These are phyloP conservation scores for Penicillium simplicissimum DNA, from an alignment of 495 filamentous ascomycete genomes.

Conservation along the genomic window DNA sequence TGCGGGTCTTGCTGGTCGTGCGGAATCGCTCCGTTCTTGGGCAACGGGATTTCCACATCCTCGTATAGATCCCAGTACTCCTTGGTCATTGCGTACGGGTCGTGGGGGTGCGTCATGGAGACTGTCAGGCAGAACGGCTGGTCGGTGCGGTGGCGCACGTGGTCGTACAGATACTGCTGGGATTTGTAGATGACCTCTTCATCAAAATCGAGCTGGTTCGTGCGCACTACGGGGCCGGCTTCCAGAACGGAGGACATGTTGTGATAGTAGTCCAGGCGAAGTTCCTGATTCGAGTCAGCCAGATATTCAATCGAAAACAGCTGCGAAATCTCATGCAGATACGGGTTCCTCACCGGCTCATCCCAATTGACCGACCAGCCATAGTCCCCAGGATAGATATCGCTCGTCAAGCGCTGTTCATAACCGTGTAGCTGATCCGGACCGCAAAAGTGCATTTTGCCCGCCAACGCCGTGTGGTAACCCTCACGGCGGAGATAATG, in stretches of 20 bases:
- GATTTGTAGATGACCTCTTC: slow-evolving; percentile 88
- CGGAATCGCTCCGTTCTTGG: slow-evolving; percentile 65
- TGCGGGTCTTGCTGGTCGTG: slow-evolving; percentile 80
- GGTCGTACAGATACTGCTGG: slow-evolving; percentile 79
- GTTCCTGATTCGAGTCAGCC: slow-evolving; percentile 47
- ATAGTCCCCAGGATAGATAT: slow-evolving; percentile 90
- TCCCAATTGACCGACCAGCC: slow-evolving; percentile 93
- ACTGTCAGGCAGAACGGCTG: slow-evolving; percentile 87
- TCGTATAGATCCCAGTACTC: slow-evolving; percentile 91
- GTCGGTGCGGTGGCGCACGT: slow-evolving; percentile 66
- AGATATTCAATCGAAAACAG: neutral
- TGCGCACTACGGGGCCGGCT: slow-evolving; percentile 76
- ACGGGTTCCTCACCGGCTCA: slow-evolving; percentile 53
- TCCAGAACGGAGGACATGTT: slow-evolving; percentile 88
- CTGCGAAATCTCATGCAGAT: neutral
- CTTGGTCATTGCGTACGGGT: slow-evolving; percentile 85
- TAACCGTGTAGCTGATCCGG: slow-evolving; percentile 87
- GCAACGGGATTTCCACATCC: slow-evolving; percentile 78
- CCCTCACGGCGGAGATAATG: slow-evolving; percentile 82
- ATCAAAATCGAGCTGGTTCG: slow-evolving; percentile 93
- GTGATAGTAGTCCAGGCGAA: slow-evolving; percentile 86
- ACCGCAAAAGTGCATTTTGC: slow-evolving; percentile 95
- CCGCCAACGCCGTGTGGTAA: slow-evolving; percentile 85
- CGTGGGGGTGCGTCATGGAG: slow-evolving; percentile 88
- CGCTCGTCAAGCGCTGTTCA: slow-evolving; percentile 82